A percentile compares a stretch with the other conserved stretches of the same genome.
Evolutionary conservation across 1,139 yeast species (phyloP).

Genomic region (Kurtzmaniella quercitrusa): DNA sequence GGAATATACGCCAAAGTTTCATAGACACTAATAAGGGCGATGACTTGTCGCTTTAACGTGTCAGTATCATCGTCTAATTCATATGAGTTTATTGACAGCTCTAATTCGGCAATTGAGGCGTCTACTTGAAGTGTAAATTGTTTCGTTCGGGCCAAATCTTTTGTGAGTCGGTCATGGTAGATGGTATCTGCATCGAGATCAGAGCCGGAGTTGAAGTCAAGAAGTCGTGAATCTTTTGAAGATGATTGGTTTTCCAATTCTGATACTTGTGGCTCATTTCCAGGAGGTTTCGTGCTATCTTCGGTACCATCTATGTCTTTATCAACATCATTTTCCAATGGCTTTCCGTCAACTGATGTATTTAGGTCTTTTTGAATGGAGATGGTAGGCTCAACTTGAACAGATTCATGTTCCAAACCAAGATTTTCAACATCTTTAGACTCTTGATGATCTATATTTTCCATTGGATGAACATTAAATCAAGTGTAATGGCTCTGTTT

Average conservation of each 20-base stretch:
- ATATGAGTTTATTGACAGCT: conserved; percentile 3
- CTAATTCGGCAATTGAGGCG: conserved; percentile 4
- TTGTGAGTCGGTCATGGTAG: background rate
- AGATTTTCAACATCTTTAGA: too few species aligned
- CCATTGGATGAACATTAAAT: too few species aligned
- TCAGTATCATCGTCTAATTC: background rate
- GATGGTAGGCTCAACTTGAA: too few species aligned
- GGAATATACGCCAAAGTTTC: conserved; percentile 28
- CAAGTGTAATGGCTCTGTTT: too few species aligned
- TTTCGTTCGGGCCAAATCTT: background rate
- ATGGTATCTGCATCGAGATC: background rate
- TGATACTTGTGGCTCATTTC: too few species aligned
- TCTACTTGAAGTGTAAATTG: background rate
- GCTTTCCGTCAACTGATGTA: too few species aligned
- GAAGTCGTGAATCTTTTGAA: background rate
- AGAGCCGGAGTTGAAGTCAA: background rate
- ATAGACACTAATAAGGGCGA: conserved; percentile 28
- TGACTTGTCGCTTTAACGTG: conserved; percentile 14
- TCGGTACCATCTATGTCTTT: too few species aligned
- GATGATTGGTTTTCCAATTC: background rate
- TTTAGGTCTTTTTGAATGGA: too few species aligned
- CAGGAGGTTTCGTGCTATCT: too few species aligned
- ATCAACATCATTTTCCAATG: too few species aligned
- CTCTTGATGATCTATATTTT: too few species aligned
- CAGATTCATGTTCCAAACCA: too few species aligned